Base-by-base conservation (phyloP, 148 eudicot genomes). In the Selenicereus undatus region DNA sequence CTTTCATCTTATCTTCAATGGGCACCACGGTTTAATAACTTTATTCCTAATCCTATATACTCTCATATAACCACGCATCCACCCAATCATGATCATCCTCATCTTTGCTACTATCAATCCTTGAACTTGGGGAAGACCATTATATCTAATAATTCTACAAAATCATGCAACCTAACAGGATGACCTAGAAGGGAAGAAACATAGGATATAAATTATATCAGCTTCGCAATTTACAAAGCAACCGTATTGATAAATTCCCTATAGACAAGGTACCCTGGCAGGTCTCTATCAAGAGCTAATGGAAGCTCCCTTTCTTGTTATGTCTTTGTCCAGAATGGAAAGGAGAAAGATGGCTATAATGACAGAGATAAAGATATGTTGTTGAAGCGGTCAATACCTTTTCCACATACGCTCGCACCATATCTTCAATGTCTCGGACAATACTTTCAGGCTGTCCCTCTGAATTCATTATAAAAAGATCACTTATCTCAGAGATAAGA, bases 381-480 rank as follows among this genome's bases (percentile, higher is more conserved):
- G 24, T 68, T 62, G n/a, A 66, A 52, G 45, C 24, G 3, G 52
- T 52, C 13, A 82, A 77, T 85, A 92, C 96, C 91, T 92, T 92
- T 51, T 89, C 96, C 74, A 92, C 89, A 81, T 89, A 92, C 21
- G 90, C 66, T 36, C 96, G 90, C 74, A 92, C 93, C 96, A 92
- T 92, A 71, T 89, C 85, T 86, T 92, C 96, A 70, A 92, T 92
- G 74, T 92, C 96, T 81, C 89, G 74, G 54, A 89, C 96, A 77
- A 92, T 85, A 84, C 76, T 87, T 73, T 92, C 96, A 83, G 96
- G 87, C 81, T 92, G 96, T 74, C 96, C 96, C 85, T 92, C 93
- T 92, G 88, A 81, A 80, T 17, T 48, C 22, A 76, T 74, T 75
- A 86, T 77, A 35, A 71, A 81, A 77, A 54, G 21, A 71, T 43